Base-by-base conservation (phyloP, 805 yeast genomes). In the Metschnikowia santaceciliae region DNA sequence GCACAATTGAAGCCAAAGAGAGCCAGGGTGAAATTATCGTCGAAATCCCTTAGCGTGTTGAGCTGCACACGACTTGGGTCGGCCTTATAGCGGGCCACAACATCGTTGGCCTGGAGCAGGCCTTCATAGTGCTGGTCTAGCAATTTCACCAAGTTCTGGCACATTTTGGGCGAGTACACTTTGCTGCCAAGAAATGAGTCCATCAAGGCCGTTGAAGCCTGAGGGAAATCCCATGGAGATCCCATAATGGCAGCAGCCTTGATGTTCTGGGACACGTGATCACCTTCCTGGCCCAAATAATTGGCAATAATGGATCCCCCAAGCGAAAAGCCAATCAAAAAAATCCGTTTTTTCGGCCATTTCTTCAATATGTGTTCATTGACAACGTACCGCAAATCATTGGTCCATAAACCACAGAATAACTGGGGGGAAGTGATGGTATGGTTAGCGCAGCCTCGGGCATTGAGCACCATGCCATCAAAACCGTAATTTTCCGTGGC, bases 371-470 rank as follows among this genome's bases (percentile, higher is more conserved):
- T 70, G 51, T 74, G 68, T 56, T 72, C 77, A 47, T 77, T 73
- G 47, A 86, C 68, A 50, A 83, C 74, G 61, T 79, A 81, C 54
- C 88, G 74, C 48, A 87, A 64, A 62, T 87, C 95, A 54, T 77
- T 81, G 6, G 91, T 86, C 68, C 86, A 81, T 44, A 84, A 70
- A 0, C 85, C 95, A 48, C 82, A 76, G 65, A 82, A 86, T 20
- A 86, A 63, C 56, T 80, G 79, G 4, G 88, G 88, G 5, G 88
- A 80, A 1, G 89, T 78, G 50, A 87, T 73, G 54, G 83, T 83
- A 19, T 89, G 84, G 61, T 88, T 77, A 32, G 89, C 85, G 67
- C 92, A 86, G 3, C 95, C 95, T 61, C 95, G 74, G 15, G 87
- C 76, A 62, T 85, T 86, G 45, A 87, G 61, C 17, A 83, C 86